Conservation (phyloP, 352 stramenopile species). For the Globisporangium cystogenes region DNA sequence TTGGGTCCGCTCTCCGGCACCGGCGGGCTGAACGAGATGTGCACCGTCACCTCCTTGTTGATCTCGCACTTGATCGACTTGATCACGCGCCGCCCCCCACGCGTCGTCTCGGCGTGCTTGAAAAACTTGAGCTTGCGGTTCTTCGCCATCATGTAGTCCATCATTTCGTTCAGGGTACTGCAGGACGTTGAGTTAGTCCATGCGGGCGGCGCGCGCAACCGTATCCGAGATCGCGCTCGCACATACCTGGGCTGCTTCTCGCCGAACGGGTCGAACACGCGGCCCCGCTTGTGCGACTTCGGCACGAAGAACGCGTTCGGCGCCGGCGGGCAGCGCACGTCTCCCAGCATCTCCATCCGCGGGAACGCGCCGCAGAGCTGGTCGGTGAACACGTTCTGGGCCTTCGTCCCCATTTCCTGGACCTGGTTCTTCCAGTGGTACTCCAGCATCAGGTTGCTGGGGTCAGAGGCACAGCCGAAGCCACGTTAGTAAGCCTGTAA, state of each 20-base stretch:
- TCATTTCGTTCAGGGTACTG: conserved; percentile 84
- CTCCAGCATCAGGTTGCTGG: conserved; percentile 82
- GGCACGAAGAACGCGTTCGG: conserved; percentile 69
- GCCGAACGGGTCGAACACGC: conserved; percentile 79
- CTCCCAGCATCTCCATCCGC: conserved; percentile 76
- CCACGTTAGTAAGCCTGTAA: background rate
- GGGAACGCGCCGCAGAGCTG: conserved; percentile 67
- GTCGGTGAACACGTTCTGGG: conserved; percentile 76
- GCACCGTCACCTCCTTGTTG: conserved; percentile 82
- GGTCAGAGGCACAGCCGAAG: background rate
- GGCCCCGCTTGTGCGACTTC: conserved; percentile 77
- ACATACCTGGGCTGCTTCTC: conserved; percentile 73
- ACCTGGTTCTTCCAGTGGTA: conserved; percentile 89
- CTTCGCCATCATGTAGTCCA: conserved; percentile 87
- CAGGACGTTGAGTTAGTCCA: too few relatives aligned
- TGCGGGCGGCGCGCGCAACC: too few relatives aligned
- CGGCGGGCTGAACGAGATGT: conserved; percentile 74
- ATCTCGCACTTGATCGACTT: conserved; percentile 83
- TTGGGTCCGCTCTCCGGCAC: conserved; percentile 79
- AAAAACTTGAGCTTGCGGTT: conserved; percentile 88
- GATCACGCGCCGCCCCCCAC: conserved; percentile 80
- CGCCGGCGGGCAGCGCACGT: conserved; percentile 66
- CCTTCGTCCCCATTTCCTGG: conserved; percentile 81
- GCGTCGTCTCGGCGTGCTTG: conserved; percentile 82
- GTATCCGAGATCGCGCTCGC: too few relatives aligned